These are phyloP conservation scores for Gossypium longicalyx DNA, from an alignment of 345 rosid species.

Conservation along the genomic window DNA sequence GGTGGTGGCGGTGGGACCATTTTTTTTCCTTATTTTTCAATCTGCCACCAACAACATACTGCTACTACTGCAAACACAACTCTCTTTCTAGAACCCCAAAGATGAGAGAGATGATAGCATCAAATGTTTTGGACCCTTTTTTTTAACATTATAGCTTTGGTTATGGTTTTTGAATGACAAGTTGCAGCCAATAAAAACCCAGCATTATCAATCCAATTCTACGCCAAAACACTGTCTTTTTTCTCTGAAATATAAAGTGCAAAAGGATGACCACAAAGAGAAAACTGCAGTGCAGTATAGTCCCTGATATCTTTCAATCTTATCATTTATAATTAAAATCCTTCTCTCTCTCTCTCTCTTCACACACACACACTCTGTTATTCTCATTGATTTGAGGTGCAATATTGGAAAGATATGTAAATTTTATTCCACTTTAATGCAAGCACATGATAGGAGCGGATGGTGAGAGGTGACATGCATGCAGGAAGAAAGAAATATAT, in stretches of 20 bases:
- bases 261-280: not conserved
- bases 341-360: no score
- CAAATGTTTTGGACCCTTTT: not conserved
- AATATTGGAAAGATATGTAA: conserved; percentile 6
- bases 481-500: conserved; percentile 18
- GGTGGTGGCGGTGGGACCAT: conserved; percentile 33
- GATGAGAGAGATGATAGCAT: not conserved
- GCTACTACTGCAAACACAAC: not conserved
- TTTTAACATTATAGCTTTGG: not conserved
- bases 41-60: conserved; percentile 26
- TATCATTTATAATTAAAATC: not conserved
- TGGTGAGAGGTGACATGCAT: conserved; percentile 33
- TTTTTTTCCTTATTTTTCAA: conserved; percentile 12
- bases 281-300: not conserved
- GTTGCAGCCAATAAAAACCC: conserved; percentile 32
- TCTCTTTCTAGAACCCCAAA: conserved; percentile 13
- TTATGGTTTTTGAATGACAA: conserved; percentile 23
- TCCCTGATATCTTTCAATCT: not conserved
- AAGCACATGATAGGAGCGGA: conserved; percentile 32
- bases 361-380: not conserved
- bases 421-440: conserved; percentile 28
- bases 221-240: conserved; percentile 11
- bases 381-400: not conserved
- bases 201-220: conserved; percentile 19
- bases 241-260: conserved; percentile 3